Base-by-base conservation (phyloP, 371 early-diverging fungal species). In the Mortierella sp. region DNA sequence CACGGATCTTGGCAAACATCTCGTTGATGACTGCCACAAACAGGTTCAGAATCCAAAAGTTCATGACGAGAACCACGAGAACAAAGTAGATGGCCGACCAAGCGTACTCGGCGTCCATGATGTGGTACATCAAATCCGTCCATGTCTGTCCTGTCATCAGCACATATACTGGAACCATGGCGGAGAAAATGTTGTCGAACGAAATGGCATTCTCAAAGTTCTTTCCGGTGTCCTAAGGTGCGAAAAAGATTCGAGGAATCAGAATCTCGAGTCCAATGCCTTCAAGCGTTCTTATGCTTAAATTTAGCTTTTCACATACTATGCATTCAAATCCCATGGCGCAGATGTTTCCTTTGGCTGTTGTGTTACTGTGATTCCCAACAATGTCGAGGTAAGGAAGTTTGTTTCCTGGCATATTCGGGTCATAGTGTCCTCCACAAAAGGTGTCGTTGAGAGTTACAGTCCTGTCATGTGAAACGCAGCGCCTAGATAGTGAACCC, bases 21-120 rank as follows among this genome's bases (percentile, higher is more conserved):
- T 93, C 93, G 31, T 91, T 91, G 78, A 93, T 93, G 28, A 94
- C 95, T 16, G 95, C 94, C 48, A 95, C 91, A 79, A 95, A 94
- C 54, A 94, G 81, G 79, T 94, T 94, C 72, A 94, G 87, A 31
- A 95, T 87, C 94, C 93, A 94, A 78, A 91, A 93, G 79, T 94
- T 93, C 90, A 94, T 90, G 48, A 94, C 88, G 61, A 95, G 82
- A 13, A 94, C 91, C 75, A 92, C 89, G 21, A 92, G 71, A 11
- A 93, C 88, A 80, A 93, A 95, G 75, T 93, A 95, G 44, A 93
- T 57, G 53, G 91, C 86, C 3, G 93, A 90, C 79, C 90, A 87
- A 5, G 82, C 75, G 72, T 92, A 93, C 70, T 93, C 93, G 1
- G 93, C 90, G 79, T 93, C 93, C 93, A 94, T 94, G 86, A 91